Evolutionary conservation across 441 rosid species (phyloP).

Genomic region (Populus hybrid): DNA sequence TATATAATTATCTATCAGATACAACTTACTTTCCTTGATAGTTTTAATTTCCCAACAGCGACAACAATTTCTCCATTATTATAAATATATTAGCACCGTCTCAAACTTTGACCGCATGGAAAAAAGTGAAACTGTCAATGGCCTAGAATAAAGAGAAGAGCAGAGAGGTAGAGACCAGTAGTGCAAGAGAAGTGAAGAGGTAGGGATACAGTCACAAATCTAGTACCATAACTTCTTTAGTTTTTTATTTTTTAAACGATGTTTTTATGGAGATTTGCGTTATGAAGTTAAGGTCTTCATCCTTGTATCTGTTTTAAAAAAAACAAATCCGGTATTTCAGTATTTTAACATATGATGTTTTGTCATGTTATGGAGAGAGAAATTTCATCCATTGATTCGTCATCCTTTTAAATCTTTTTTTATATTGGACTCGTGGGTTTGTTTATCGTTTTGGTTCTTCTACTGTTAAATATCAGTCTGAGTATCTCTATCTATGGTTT

Average conservation of each 20-base stretch:
- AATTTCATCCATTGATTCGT: constrained; percentile 63
- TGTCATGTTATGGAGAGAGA: constrained; percentile 28
- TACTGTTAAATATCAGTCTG: constrained; percentile 18
- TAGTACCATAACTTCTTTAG: not conserved
- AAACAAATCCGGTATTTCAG: not conserved
- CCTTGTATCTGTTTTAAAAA: not conserved
- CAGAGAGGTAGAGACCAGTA: not conserved
- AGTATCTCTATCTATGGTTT: constrained; percentile 18
- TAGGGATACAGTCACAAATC: not conserved
- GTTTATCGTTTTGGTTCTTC: not conserved
- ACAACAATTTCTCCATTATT: not conserved
- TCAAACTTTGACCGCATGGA: constrained; percentile 41
- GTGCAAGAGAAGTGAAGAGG: constrained; percentile 13
- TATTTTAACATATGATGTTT: constrained; percentile 17
- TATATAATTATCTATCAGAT: no score
- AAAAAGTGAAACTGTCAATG: constrained; percentile 24
- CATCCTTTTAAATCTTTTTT: constrained; percentile 24
- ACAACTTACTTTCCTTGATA: not conserved
- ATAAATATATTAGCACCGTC: not conserved
- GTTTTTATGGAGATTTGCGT: constrained; percentile 5
- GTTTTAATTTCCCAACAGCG: not conserved
- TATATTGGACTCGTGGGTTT: not conserved
- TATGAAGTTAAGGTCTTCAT: not conserved
- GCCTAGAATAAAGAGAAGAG: not conserved
- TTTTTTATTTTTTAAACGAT: constrained; percentile 13